phyloP scores from a whole-genome alignment of 768 basidiomycete species.

The Tulasnella sp. region DNA sequence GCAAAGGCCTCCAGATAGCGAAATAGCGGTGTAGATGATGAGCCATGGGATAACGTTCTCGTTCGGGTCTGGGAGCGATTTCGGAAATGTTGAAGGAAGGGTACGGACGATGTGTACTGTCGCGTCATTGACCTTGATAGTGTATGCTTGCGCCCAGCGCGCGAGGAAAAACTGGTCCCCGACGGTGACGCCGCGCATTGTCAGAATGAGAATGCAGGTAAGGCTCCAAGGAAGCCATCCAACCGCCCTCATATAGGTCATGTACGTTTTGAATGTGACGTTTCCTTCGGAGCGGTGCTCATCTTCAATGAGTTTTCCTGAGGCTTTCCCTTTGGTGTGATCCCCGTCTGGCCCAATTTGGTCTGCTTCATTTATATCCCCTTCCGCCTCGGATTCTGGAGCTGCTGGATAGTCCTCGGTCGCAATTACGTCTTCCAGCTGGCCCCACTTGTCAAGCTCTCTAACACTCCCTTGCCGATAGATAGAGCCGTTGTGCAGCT shows the following conservation, averaged over 20 bases:
- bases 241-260: constrained; percentile 65
- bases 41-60: constrained; percentile 68
- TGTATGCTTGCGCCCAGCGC: constrained; percentile 69
- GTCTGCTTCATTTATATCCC: constrained; percentile 41
- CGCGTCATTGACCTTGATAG: not conserved
- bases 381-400: constrained; percentile 44
- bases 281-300: constrained; percentile 70
- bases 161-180: constrained; percentile 62
- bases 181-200: constrained; percentile 56
- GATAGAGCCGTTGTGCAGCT: constrained; percentile 57
- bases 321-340: not conserved
- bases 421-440: constrained; percentile 54
- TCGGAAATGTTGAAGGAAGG: not conserved
- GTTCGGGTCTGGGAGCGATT: constrained; percentile 58
- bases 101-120: not conserved
- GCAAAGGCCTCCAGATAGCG: constrained; percentile 58
- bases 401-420: constrained; percentile 49
- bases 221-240: constrained; percentile 60
- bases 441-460: constrained; percentile 51
- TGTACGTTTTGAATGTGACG: constrained; percentile 61
- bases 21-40: constrained; percentile 64
- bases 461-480: constrained; percentile 56
- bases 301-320: constrained; percentile 63
- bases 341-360: not conserved
- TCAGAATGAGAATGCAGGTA: constrained; percentile 57